Base-by-base conservation (phyloP, 2,329 filamentous ascomycete species). In the Xylariaceae sp. region DNA sequence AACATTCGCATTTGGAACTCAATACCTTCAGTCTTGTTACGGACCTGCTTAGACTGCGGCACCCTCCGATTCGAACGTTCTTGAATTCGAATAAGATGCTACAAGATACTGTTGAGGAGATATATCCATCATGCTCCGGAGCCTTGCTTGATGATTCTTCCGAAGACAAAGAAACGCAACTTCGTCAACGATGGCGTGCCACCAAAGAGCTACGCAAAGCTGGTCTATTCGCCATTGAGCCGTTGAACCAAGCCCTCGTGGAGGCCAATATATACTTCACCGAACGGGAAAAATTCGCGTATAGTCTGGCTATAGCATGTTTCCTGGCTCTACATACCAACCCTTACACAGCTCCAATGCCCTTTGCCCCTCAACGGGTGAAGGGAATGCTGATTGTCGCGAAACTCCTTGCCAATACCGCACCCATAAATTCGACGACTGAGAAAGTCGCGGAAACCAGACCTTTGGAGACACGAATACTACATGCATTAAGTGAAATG, bases 341-440 rank as follows among this genome's bases (percentile, higher is more conserved):
- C 24, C 71, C 77, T 0, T 73, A 72, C 53, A 71, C 68, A 32
- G 65, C 68, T 39, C 63, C 69, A 11, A 67, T 71, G 41, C 72
- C 75, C 0, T 78, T 78, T 50, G 66, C 72, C 35, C 67, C 68
- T 0, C 63, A 66, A 19, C 65, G 79, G 18, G 62, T 78, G 19
- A 76, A 75, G 52, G 68, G 69, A 9, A 54, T 79, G 9, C 63
- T 78, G 39, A 64, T 71, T 34, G 60, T 81, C 13, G 71, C 71
- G 34, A 76, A 76, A 46, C 60, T 79, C 2, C 57, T 81, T 4
- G 67, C 70, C 44, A 68, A 74, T 43, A 73, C 73, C 0, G 70
- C 71, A 0, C 64, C 71, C 6, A 13, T 52, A 52, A 33, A 46
- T 62, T 2, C 45, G 37, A 46, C 31, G 39, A 44, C 38, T 37